Percentiles rank a stretch among this genome's conserved stretches.
Conservation (phyloP, 2,329 filamentous ascomycete species). For the Pseudopithomyces chartarum region DNA sequence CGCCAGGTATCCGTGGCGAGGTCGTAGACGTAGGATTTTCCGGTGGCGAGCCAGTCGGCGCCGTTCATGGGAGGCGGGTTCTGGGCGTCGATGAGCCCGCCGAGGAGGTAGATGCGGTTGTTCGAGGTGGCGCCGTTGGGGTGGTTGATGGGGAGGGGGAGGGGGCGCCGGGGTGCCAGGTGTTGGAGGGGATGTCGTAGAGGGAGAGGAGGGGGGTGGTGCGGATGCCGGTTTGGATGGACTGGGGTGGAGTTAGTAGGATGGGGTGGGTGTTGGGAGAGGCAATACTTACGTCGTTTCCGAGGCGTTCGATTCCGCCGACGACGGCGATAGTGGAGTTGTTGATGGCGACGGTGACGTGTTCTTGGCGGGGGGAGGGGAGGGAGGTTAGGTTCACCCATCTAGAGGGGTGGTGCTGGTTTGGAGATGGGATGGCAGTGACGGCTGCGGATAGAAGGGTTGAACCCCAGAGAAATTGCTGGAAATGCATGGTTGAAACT, state of each 20-base stretch:
- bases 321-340: constrained; percentile 8
- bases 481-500: neutral
- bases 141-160: constrained; percentile 15
- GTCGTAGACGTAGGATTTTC: constrained; percentile 11
- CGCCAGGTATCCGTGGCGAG: constrained; percentile 3
- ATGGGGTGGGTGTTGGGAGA: too few relatives aligned
- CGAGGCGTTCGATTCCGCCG: constrained; percentile 6
- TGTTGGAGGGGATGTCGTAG: constrained; percentile 9
- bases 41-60: constrained; percentile 1
- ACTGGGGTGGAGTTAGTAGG: neutral
- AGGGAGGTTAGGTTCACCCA: constrained; percentile 3
- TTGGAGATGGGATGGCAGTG: too few relatives aligned
- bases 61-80: neutral
- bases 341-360: constrained; percentile 6
- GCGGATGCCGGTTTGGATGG: neutral
- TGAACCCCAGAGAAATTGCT: neutral
- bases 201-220: constrained; percentile 3
- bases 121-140: constrained; percentile 13
- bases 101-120: constrained; percentile 14
- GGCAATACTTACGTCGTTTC: neutral
- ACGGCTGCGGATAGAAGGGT: neutral
- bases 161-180: constrained; percentile 11
- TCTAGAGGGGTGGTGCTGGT: too few relatives aligned
- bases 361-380: constrained; percentile 5
- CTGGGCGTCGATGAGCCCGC: constrained; percentile 5